Percentiles rank a stretch among this genome's conserved stretches.
Conservation (phyloP, 768 basidiomycete genomes). For the Lactarius sp. region DNA sequence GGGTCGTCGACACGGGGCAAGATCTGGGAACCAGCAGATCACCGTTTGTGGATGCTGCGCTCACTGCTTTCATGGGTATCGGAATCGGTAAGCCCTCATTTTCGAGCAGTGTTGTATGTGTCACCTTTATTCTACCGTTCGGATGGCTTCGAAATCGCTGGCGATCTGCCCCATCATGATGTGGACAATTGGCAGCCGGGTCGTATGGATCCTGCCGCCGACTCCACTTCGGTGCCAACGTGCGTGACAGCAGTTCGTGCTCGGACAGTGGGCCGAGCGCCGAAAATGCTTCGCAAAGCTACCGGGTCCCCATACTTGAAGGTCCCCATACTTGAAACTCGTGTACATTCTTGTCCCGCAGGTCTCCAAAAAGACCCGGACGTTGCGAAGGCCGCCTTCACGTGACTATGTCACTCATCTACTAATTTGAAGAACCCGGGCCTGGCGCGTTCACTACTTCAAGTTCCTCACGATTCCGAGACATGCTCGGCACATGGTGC, state of each 20-base stretch:
- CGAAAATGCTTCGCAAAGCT: not conserved
- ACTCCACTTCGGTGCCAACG: not conserved
- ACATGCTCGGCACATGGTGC: not conserved
- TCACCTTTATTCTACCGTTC: not conserved
- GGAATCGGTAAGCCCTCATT: constrained; percentile 26
- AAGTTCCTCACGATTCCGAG: not conserved
- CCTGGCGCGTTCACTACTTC: not conserved
- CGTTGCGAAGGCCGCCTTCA: not conserved
- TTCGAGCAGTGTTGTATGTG: not conserved
- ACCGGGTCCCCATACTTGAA: not conserved
- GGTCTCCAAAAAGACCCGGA: not conserved
- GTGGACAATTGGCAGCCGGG: not conserved
- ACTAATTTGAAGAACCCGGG: too few relatives aligned
- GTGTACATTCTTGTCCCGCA: not conserved
- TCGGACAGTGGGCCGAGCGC: not conserved
- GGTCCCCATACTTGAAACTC: too few relatives aligned
- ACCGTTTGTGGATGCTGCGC: constrained; percentile 15
- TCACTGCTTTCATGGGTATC: constrained; percentile 24
- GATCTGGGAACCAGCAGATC: constrained; percentile 18
- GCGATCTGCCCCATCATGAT: too few relatives aligned
- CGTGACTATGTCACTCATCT: not conserved
- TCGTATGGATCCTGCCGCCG: not conserved
- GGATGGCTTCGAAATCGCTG: not conserved
- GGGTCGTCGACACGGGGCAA: not conserved
- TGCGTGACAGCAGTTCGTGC: not conserved